phyloP scores from a whole-genome alignment of 306 rosid genomes.

The Carpinus fangiana region DNA sequence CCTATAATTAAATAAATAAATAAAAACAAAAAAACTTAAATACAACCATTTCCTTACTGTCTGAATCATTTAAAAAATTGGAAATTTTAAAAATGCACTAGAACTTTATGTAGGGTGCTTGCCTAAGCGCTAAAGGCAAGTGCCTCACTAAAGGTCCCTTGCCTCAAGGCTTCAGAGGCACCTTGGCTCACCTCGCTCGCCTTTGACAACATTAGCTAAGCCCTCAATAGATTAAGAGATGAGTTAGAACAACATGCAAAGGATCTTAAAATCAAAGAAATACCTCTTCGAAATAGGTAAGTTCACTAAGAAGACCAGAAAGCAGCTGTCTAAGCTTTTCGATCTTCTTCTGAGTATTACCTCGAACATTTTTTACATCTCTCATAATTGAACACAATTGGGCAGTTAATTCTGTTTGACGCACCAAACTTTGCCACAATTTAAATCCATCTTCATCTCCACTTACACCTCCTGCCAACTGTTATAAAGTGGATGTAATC shows the following conservation, averaged over 20 bases:
- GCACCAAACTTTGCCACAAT: constrained; percentile 93
- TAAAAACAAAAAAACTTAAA: neutral
- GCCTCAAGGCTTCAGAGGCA: neutral
- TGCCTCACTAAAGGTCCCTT: neutral
- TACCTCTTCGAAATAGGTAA: constrained; percentile 96
- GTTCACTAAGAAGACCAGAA: constrained; percentile 95
- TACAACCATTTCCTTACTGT: neutral
- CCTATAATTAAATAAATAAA: no score
- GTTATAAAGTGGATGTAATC: constrained; percentile 25
- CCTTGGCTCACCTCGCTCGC: neutral
- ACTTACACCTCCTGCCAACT: constrained; percentile 66
- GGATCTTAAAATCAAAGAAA: constrained; percentile 24
- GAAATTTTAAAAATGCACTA: neutral
- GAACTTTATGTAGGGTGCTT: neutral
- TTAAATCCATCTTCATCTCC: constrained; percentile 91
- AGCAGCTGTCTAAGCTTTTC: constrained; percentile 97
- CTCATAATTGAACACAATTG: constrained; percentile 85
- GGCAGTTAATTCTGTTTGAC: constrained; percentile 95
- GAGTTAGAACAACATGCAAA: constrained; percentile 8
- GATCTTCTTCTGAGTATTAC: constrained; percentile 93
- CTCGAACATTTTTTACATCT: constrained; percentile 91
- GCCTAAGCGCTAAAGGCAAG: neutral
- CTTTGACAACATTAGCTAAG: neutral
- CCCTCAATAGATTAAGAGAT: constrained; percentile 1
- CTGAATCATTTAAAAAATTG: neutral